Evolutionary conservation across 805 yeast species (phyloP), one percentile per base, ranked within the genome.

Genomic region (Cyberlindnera misumaiensis): DNA sequence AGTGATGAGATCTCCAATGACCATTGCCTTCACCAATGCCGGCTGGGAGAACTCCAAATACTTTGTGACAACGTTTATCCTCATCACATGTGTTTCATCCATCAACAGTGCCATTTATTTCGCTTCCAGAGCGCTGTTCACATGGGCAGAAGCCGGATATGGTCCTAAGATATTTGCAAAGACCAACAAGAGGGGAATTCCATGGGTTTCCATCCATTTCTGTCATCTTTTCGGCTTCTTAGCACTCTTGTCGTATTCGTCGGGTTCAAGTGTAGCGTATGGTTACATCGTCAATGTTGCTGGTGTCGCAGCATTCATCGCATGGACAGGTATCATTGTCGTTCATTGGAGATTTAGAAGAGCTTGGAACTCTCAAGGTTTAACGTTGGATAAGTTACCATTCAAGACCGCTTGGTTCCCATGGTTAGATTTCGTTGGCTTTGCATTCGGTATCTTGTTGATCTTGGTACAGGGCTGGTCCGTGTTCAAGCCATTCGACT

Each of bases 291-390:
- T 81, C 47, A 80, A 78, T 55, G 80, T 83, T 47, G 72, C 84
- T 12, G 83, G 84, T 34, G 82, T 81, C 33, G 78, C 86, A 11
- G 88, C 89, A 31, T 73, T 82, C 48, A 75, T 81, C 44, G 68
- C 83, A 17, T 80, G 89, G 89, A 70, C 75, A 24, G 70, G 75
- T 53, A 79, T 81, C 43, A 68, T 78, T 24, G 59, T 71, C 26
- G 64, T 79, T 6, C 88, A 81, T 59, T 59, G 80, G 39, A 68
- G 86, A 56, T 83, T 82, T 59, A 81, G 83, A 79, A 56, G 61
- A 25, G 79, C 81, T 11, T 65, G 83, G 53, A 66, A 69, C 44
- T 56, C 65, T 18, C 75, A 87, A 55, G 78, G 79, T 36, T 75
- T 80, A 39, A 63, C 78, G 25, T 60, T 90, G 47, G 77, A 77